Percentiles rank a stretch among this genome's conserved stretches.
phyloP scores from a whole-genome alignment of 1,284 basidiomycete genomes.

The Entoloma clypeatum region DNA sequence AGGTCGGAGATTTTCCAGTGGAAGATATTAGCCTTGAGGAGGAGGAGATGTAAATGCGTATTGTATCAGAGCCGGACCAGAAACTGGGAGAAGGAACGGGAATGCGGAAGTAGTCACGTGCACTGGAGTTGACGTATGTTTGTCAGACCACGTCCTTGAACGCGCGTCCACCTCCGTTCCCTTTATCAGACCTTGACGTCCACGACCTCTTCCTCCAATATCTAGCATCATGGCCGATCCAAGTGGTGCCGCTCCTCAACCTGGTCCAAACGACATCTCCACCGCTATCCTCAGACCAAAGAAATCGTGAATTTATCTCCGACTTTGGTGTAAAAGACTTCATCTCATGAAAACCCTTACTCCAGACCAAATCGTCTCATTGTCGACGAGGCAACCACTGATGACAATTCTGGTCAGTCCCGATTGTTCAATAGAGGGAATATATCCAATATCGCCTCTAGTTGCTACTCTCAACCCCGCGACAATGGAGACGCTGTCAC shows the following conservation, averaged over 20 bases:
- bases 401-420: conserved; percentile 85
- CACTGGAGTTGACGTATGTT: conserved; percentile 30
- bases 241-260: conserved; percentile 71
- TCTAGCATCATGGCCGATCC: conserved; percentile 61
- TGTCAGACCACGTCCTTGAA: conserved; percentile 34
- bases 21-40: conserved; percentile 65
- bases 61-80: conserved; percentile 13
- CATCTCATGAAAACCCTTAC: conserved; percentile 14
- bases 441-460: conserved; percentile 25
- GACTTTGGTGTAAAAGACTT: conserved; percentile 9
- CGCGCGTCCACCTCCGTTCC: conserved; percentile 38
- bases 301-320: conserved; percentile 83
- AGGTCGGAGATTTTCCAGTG: conserved; percentile 83
- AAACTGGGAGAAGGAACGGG: conserved; percentile 32
- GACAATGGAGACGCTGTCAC: conserved; percentile 92
- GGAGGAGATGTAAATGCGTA: conserved; percentile 66
- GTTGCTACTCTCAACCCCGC: conserved; percentile 94
- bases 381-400: conserved; percentile 86
- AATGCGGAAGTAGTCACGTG: conserved; percentile 27
- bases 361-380: conserved; percentile 89
- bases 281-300: conserved; percentile 93
- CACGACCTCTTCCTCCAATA: conserved; percentile 19
- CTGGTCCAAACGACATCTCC: conserved; percentile 80
- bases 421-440: not conserved
- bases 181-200: conserved; percentile 27